Base-by-base conservation (phyloP, 306 rosid genomes). In the Sindora glabra region DNA sequence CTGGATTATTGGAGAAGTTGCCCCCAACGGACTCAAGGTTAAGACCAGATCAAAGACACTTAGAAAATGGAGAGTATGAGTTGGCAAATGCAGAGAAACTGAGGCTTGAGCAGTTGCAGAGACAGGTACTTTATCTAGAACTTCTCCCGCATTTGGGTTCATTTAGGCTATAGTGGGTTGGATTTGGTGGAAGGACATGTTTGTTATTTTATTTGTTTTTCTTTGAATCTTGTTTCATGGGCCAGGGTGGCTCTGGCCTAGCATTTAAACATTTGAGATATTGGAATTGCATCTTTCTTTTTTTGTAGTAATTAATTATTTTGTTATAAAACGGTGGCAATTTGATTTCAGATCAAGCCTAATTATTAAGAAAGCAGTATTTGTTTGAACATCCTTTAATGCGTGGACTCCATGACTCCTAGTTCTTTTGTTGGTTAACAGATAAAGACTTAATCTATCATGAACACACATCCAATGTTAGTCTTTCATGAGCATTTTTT, bases 11-110 rank as follows among this genome's bases (percentile, higher is more conserved):
- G 70, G 94, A 69, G 40, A 82, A 54, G 64, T 74, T 92, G 81
- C 97, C 99, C 48, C 99, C 94, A 16, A 84, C 96, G 21, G 99
- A 92, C 79, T 92, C 97, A 2, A 89, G 99, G 79, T 81, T 92
- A 71, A 86, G 99, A 72, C 99, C 99, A 33, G 99, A 92, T 77
- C 99, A 89, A 76, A 86, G 97, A 67, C 85, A 86, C 80, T 64
- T 89, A 48, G 99, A 92, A 80, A 89, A 92, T 59, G 99, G 99
- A 67, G 97, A 92, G 42, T 92, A 92, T 27, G 97, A 89, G 51
- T 62, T 71, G 77, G 96, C 95, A 53, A 92, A 92, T 73, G 78
- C 87, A 4, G 99, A 92, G 90, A 92, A 92, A 68, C 77, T 92
- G 22, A 82, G 96, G 72, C 97, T 92, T 64, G 99, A 92, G 73